Conservation (phyloP, 805 yeast genomes). For the Priceomyces haplophilus region DNA sequence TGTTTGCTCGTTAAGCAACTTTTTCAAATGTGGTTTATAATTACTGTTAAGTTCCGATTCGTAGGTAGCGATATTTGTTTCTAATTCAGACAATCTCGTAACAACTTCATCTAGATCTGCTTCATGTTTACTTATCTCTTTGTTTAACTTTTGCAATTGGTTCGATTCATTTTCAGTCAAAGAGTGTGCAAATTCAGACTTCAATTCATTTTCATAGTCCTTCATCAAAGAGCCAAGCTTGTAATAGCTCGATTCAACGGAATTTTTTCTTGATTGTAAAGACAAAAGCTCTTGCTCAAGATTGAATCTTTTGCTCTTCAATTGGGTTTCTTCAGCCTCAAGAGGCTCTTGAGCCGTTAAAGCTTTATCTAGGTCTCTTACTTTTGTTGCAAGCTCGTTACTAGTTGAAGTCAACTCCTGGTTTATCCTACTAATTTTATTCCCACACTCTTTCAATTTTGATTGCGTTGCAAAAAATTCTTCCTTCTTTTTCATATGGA, state of each 20-base stretch:
- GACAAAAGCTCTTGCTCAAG: slow-evolving; percentile 43
- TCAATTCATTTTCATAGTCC: slow-evolving; percentile 48
- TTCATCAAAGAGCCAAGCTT: slow-evolving; percentile 35
- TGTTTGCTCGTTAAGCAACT: slow-evolving; percentile 16
- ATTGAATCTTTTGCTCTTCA: slow-evolving; percentile 39
- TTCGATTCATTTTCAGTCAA: slow-evolving; percentile 49
- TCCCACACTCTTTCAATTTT: slow-evolving; percentile 37
- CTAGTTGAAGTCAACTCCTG: slow-evolving; percentile 49
- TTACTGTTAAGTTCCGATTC: slow-evolving; percentile 60
- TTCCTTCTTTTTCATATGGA: slow-evolving; percentile 49
- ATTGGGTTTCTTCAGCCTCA: slow-evolving; percentile 39
- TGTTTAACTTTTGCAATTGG: slow-evolving; percentile 34
- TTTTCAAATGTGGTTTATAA: slow-evolving; percentile 46
- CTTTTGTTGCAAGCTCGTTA: slow-evolving; percentile 36
- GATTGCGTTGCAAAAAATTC: slow-evolving; percentile 31
- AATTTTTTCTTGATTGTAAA: slow-evolving; percentile 31
- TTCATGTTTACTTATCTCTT: slow-evolving; percentile 37
- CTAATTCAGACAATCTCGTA: slow-evolving; percentile 40
- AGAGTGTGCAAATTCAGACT: slow-evolving; percentile 50
- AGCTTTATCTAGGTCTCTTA: slow-evolving; percentile 43
- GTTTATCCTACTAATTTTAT: slow-evolving; percentile 44
- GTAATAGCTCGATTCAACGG: slow-evolving; percentile 31
- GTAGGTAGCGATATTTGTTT: slow-evolving; percentile 43
- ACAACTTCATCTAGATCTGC: slow-evolving; percentile 39
- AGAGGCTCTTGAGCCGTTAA: slow-evolving; percentile 41